Evolutionary conservation across 192 early-diverging fungal genomes (phyloP).

Genomic region (Coemansia nantahalensis): DNA sequence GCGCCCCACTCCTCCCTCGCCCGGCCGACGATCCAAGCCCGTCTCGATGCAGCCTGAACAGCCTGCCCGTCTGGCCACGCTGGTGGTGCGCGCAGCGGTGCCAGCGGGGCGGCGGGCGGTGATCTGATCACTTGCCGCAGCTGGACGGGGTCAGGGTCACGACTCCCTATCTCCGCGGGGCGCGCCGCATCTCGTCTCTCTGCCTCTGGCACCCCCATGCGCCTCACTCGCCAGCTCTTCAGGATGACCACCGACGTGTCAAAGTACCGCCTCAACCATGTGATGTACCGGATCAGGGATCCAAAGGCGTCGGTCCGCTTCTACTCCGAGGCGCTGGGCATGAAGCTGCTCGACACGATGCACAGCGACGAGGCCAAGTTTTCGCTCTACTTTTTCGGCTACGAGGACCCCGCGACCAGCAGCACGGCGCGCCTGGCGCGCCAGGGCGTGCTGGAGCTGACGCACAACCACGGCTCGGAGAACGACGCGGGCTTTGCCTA

Average conservation of each 20-base stretch:
- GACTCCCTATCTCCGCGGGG: no score
- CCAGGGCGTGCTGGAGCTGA: conserved; percentile 78
- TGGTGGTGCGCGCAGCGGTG: no score
- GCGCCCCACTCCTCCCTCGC: no score
- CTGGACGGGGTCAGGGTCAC: no score
- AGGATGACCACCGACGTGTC: conserved; percentile 49
- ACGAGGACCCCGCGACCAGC: conserved; percentile 51
- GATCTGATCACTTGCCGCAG: no score
- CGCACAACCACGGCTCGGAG: conserved; percentile 85
- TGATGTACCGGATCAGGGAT: conserved; percentile 85
- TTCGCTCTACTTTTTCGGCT: conserved; percentile 77
- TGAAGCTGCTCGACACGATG: conserved; percentile 56
- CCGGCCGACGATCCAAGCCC: no score
- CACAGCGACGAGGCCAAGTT: conserved; percentile 46
- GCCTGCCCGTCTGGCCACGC: no score
- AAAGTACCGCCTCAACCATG: conserved; percentile 69
- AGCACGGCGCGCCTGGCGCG: conserved; percentile 56
- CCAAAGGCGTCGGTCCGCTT: conserved; percentile 71
- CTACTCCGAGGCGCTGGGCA: conserved; percentile 73
- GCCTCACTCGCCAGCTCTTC: conserved; percentile 9
- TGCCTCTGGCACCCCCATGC: no score
- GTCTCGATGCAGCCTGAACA: no score
- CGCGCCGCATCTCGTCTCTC: no score
- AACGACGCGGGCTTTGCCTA: conserved; percentile 61
- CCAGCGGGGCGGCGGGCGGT: no score